Conservation (phyloP, 2,329 filamentous ascomycete species). For the Nannizziopsis barbatae region DNA sequence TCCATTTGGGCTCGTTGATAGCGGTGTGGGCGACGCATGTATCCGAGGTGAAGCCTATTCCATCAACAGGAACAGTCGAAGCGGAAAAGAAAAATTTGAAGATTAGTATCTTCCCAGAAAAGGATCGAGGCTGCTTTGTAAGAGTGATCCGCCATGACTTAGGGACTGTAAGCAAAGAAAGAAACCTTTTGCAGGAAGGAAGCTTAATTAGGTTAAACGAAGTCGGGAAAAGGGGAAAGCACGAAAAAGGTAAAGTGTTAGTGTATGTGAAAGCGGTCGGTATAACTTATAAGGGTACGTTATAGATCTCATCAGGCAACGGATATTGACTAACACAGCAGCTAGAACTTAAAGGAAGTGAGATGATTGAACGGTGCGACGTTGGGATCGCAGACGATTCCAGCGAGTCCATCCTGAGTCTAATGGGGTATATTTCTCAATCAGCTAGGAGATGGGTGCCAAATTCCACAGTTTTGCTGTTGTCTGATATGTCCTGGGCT, state of each 20-base stretch:
- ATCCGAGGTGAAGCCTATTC: conserved; percentile 19
- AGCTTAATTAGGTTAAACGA: conserved; percentile 39
- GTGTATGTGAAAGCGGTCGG: conserved; percentile 44
- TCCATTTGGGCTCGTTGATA: conserved; percentile 30
- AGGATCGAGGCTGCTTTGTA: conserved; percentile 37
- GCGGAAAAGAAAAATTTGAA: conserved; percentile 24
- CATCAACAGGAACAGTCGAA: not conserved
- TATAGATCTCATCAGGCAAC: not conserved
- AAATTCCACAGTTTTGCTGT: conserved; percentile 33
- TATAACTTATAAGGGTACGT: conserved; percentile 34
- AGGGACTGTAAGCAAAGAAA: conserved; percentile 25
- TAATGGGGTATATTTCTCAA: conserved; percentile 34
- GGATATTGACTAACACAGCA: conserved; percentile 21
- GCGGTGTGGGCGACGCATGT: conserved; percentile 43
- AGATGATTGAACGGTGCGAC: conserved; percentile 31
- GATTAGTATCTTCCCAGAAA: conserved; percentile 43
- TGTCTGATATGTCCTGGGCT: conserved; percentile 31
- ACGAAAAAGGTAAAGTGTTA: conserved; percentile 35
- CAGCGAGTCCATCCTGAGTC: conserved; percentile 35
- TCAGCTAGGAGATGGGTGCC: conserved; percentile 30
- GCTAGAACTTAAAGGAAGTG: conserved; percentile 30
- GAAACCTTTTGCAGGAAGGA: conserved; percentile 16
- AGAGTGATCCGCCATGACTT: conserved; percentile 29
- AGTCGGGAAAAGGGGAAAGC: conserved; percentile 36
- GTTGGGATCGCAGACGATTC: conserved; percentile 42